Conservation (phyloP, 495 filamentous ascomycete genomes). For the Aspergillus bertholletiae region DNA sequence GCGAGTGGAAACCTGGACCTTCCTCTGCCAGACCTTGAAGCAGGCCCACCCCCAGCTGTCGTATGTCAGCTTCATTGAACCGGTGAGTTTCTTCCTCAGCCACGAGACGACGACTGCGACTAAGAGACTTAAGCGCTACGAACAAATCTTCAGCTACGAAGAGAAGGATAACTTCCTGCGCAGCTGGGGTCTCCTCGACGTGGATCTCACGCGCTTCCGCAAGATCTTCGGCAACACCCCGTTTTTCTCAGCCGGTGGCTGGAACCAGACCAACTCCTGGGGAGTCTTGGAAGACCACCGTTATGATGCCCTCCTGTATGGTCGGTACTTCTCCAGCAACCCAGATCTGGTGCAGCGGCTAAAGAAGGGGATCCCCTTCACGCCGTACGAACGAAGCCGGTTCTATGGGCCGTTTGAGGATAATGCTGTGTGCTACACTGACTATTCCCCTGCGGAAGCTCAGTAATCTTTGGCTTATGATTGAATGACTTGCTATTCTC, state of each 20-base stretch:
- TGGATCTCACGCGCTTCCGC: constrained; percentile 36
- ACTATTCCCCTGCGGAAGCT: constrained; percentile 23
- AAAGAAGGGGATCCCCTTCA: constrained; percentile 9
- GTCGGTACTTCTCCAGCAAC: constrained; percentile 22
- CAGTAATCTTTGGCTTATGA: background rate
- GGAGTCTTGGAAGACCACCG: constrained; percentile 38
- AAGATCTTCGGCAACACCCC: constrained; percentile 45
- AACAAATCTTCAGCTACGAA: constrained; percentile 42
- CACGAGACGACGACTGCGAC: too few species aligned
- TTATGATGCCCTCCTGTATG: constrained; percentile 34
- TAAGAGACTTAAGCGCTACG: constrained; percentile 35
- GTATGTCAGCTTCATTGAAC: constrained; percentile 52
- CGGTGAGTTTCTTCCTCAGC: constrained; percentile 25
- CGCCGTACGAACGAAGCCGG: constrained; percentile 17
- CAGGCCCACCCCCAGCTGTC: constrained; percentile 42
- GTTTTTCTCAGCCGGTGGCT: constrained; percentile 47
- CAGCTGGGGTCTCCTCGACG: constrained; percentile 39
- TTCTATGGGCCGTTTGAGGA: constrained; percentile 35
- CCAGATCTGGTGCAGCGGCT: constrained; percentile 21
- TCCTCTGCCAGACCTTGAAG: constrained; percentile 47
- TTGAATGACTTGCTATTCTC: background rate
- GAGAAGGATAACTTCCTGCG: constrained; percentile 44
- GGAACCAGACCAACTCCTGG: constrained; percentile 45
- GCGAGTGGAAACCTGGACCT: constrained; percentile 49
- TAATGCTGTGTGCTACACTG: constrained; percentile 28